Base-by-base conservation (phyloP, 495 filamentous ascomycete genomes). In the Cudoniella acicularis region DNA sequence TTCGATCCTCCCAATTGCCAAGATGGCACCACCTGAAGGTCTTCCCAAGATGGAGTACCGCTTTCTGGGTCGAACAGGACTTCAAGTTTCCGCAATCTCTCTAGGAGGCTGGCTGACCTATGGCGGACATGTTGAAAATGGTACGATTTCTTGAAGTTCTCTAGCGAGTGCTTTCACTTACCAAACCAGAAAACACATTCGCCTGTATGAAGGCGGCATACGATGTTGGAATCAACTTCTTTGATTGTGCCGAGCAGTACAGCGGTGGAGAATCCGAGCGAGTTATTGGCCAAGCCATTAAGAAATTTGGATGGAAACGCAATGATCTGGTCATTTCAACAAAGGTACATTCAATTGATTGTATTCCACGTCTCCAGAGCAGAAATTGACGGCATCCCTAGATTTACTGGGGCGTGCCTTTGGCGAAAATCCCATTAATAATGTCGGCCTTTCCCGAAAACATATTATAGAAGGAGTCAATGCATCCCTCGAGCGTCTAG, bases 301-400 rank as follows among this genome's bases (percentile, higher is more conserved):
- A 76, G 71, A 78, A 81, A 66, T 87, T 80, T 59, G 79, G 74
- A 51, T 89, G 90, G 90, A 87, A 88, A 62, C 79, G 89, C 42
- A 88, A 87, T 69, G 89, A 94, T 70, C 73, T 92, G 36, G 90
- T 95, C 24, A 85, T 95, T 63, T 89, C 85, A 46, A 93, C 90
- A n/a, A 94, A 94, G 79, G 79, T 87, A 70, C 53, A 68, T 46
- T 24, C 30, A 36, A 13, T 36, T 36, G 13, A 13, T 6, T 36
- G 13, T 13, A 36, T 13, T 36, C 30, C 40, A n/a, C 1, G 13
- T 17, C 42, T 45, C 4, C 20, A 18, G 24, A 52, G 49, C 42
- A 52, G 16, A 11, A n/a, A 56, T 48, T 57, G 25, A 61, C 54
- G 53, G 1, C 4, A 43, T 23, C 10, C 21, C 13, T 56, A 86